Conservation (phyloP, 2,329 filamentous ascomycete genomes). For the Claviceps citrina region DNA sequence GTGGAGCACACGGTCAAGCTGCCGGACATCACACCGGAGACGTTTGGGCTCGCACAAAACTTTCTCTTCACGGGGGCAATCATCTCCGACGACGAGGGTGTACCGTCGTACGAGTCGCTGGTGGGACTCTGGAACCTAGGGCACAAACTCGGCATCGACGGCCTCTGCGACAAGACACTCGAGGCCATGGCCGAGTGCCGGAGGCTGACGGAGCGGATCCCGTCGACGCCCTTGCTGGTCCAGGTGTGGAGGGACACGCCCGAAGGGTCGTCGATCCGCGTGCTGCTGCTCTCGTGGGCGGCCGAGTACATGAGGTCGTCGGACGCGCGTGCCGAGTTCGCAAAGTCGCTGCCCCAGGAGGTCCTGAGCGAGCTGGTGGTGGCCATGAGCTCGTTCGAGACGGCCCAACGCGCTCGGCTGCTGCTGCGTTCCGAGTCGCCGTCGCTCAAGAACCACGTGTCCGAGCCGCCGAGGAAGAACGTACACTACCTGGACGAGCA, state of each 20-base stretch:
- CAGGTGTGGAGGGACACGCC: conserved; percentile 48
- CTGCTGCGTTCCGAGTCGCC: conserved; percentile 9
- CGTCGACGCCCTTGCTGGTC: conserved; percentile 41
- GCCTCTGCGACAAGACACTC: conserved; percentile 40
- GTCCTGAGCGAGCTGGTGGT: conserved; percentile 48
- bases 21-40: conserved; percentile 30
- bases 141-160: conserved; percentile 33
- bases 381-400: conserved; percentile 41
- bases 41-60: conserved; percentile 40
- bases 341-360: conserved; percentile 44
- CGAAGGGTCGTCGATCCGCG: conserved; percentile 42
- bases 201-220: conserved; percentile 37
- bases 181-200: conserved; percentile 43
- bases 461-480: conserved; percentile 25
- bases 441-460: conserved; percentile 7
- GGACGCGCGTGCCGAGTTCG: conserved; percentile 40
- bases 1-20: conserved; percentile 37
- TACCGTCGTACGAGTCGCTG: conserved; percentile 38
- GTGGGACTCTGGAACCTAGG: conserved; percentile 43
- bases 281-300: conserved; percentile 44
- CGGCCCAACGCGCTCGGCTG: conserved; percentile 12
- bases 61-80: conserved; percentile 38
- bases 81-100: conserved; percentile 23
- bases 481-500: conserved; percentile 27
- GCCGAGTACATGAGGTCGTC: conserved; percentile 48